Percentiles rank a stretch among this genome's conserved stretches.
These are phyloP conservation scores for Rhodotorula kratochvilovae DNA, from an alignment of 768 basidiomycete species.

Conservation along the genomic window DNA sequence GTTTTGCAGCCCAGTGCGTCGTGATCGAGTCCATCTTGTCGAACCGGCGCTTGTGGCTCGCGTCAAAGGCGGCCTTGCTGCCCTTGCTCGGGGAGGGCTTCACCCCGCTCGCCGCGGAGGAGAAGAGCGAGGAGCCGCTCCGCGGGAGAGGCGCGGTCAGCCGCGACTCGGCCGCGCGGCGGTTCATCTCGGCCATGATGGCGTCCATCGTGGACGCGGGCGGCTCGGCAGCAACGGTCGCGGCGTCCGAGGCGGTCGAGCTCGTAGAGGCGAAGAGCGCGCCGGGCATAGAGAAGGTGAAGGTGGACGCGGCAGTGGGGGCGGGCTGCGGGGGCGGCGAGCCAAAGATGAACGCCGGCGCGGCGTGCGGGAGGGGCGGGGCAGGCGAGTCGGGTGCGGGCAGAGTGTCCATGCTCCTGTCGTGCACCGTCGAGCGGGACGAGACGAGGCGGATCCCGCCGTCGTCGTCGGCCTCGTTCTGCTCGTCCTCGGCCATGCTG, in stretches of 20 bases:
- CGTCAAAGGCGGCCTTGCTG: conserved; percentile 5
- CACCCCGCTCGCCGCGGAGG: no score
- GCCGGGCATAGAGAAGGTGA: conserved; percentile 19
- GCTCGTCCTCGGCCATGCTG: not conserved
- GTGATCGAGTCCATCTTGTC: conserved; percentile 38
- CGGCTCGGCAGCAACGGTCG: not conserved
- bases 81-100: not conserved
- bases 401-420: not conserved
- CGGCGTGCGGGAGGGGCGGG: not conserved
- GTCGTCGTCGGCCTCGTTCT: not conserved
- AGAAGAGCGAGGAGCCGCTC: not conserved
- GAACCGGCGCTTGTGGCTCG: conserved; percentile 1
- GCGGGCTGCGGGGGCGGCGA: not conserved
- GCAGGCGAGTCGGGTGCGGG: not conserved
- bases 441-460: conserved; percentile 11
- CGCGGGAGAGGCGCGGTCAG: not conserved
- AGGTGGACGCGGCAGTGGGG: not conserved
- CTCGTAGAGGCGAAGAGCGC: conserved; percentile 2
- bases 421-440: not conserved
- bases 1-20: conserved; percentile 36
- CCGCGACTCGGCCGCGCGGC: not conserved
- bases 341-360: conserved; percentile 14
- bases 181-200: conserved; percentile 29
- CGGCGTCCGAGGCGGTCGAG: not conserved
- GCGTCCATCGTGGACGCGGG: not conserved